Conservation (phyloP, 164 flowering plant genomes). For the Aristolochia contorta region DNA sequence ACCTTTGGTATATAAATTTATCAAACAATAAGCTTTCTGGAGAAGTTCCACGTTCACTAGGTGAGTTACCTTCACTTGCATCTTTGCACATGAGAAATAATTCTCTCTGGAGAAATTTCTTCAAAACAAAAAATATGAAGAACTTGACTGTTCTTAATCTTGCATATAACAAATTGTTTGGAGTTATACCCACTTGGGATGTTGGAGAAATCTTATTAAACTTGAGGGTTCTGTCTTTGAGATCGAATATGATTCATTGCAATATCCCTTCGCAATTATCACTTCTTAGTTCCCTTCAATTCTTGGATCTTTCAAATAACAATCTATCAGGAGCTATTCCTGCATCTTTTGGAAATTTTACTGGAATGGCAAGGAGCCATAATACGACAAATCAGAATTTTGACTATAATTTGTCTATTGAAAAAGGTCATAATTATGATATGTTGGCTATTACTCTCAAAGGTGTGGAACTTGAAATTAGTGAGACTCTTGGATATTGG, state of each 20-base stretch:
- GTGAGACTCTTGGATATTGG: neutral
- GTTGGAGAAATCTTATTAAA: slow-evolving; percentile 8
- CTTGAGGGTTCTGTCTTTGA: slow-evolving; percentile 9
- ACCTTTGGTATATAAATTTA: slow-evolving; percentile 4
- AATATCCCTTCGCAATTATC: slow-evolving; percentile 5
- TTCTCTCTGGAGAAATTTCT: slow-evolving; percentile 6
- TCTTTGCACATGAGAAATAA: slow-evolving; percentile 8
- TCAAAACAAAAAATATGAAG: neutral
- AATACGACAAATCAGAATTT: neutral
- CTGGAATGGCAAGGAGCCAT: slow-evolving; percentile 1
- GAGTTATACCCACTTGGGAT: slow-evolving; percentile 12
- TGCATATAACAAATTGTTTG: slow-evolving; percentile 8
- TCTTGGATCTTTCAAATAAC: slow-evolving; percentile 15
- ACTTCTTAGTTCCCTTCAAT: slow-evolving; percentile 10
- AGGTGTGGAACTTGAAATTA: slow-evolving; percentile 6
- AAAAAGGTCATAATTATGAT: too few relatives aligned
- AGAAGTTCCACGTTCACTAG: slow-evolving; percentile 15
- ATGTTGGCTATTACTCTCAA: slow-evolving; percentile 1
- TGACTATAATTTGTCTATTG: too few relatives aligned
- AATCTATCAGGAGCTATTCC: slow-evolving; percentile 10
- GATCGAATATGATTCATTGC: slow-evolving; percentile 10
- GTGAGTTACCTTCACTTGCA: neutral
- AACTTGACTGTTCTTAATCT: slow-evolving; percentile 8
- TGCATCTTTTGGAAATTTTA: slow-evolving; percentile 10
- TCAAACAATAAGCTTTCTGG: slow-evolving; percentile 14